phyloP scores from a whole-genome alignment of 257 asterid species.

The Penstemon barbatus region DNA sequence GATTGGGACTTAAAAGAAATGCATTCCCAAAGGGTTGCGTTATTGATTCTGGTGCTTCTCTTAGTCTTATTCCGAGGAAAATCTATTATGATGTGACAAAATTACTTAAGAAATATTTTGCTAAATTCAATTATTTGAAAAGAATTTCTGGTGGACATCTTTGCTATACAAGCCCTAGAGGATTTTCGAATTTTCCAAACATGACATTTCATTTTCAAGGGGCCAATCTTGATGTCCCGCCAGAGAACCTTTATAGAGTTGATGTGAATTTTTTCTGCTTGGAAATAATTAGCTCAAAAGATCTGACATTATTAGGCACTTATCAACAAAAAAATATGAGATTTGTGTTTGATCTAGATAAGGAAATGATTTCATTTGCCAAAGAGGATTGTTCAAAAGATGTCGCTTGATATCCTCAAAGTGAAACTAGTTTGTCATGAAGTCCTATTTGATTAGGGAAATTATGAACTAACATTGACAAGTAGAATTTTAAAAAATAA shows the following conservation, averaged over 20 bases:
- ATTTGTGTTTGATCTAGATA: not conserved
- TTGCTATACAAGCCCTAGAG: not conserved
- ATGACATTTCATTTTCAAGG: conserved; percentile 1
- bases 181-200: not conserved
- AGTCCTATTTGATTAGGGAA: too few species aligned
- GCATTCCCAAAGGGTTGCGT: not conserved
- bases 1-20: not conserved
- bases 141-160: not conserved
- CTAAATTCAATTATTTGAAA: not conserved
- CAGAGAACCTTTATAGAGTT: not conserved
- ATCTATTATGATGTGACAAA: not conserved
- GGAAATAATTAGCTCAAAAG: not conserved
- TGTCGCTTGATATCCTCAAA: not conserved
- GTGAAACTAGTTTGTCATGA: too few species aligned
- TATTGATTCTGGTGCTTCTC: not conserved
- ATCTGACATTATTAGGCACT: not conserved
- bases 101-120: not conserved
- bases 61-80: not conserved
- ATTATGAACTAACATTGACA: too few species aligned
- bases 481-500: too few species aligned
- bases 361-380: not conserved
- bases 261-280: not conserved
- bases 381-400: not conserved
- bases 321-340: not conserved
- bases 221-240: not conserved